phyloP scores from a whole-genome alignment of 2,329 filamentous ascomycete species.

The Malbranchea cinnamomea region DNA sequence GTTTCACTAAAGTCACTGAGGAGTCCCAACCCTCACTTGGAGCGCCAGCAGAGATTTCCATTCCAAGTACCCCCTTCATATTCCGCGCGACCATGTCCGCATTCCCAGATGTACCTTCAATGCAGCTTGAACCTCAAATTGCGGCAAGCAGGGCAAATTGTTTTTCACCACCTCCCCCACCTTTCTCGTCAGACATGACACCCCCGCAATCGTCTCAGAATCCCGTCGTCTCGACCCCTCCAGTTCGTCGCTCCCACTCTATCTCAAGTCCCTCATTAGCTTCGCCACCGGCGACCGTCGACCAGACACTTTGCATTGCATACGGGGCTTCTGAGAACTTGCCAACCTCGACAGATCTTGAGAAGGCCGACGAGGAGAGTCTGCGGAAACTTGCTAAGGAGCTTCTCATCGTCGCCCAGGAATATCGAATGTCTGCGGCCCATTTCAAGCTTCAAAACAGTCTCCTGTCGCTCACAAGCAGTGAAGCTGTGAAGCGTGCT shows the following conservation, averaged over 20 bases:
- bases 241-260: conserved; percentile 27
- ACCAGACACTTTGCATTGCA: conserved; percentile 26
- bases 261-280: conserved; percentile 21
- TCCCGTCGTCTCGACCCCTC: conserved; percentile 18
- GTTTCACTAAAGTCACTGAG: conserved; percentile 18
- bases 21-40: conserved; percentile 19
- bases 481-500: conserved; percentile 71
- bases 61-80: conserved; percentile 21
- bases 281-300: conserved; percentile 35
- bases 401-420: conserved; percentile 40
- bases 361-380: conserved; percentile 35
- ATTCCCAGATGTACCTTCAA: conserved; percentile 18
- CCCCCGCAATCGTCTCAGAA: conserved; percentile 49
- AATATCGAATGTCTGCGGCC: conserved; percentile 67
- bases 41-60: conserved; percentile 23
- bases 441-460: conserved; percentile 86
- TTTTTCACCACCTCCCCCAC: conserved; percentile 28
- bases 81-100: conserved; percentile 18
- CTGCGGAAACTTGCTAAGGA: conserved; percentile 40
- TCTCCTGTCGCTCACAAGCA: conserved; percentile 67
- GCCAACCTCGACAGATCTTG: conserved; percentile 37
- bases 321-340: conserved; percentile 30
- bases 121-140: conserved; percentile 18
- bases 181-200: conserved; percentile 40
- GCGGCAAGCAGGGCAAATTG: conserved; percentile 18